These are phyloP conservation scores for Cornus kousa DNA, from an alignment of 148 eudicot species.

Conservation along the genomic window DNA sequence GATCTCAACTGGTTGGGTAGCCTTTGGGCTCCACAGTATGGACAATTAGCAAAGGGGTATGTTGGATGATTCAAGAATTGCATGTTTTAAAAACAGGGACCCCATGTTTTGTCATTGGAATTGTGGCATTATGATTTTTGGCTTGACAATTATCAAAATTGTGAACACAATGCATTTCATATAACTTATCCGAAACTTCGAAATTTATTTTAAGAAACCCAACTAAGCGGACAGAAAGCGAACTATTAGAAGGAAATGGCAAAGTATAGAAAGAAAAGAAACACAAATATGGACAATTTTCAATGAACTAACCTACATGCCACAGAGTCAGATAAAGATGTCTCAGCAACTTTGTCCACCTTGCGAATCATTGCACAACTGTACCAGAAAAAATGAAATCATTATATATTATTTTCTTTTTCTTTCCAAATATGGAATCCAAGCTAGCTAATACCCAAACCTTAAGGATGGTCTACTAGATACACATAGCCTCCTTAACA, in stretches of 20 bases:
- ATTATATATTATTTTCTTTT: background rate
- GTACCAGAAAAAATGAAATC: background rate
- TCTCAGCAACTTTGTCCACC: slow-evolving; percentile 46
- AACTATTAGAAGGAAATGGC: background rate
- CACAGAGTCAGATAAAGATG: slow-evolving; percentile 32
- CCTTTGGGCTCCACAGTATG: too few species aligned
- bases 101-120: background rate
- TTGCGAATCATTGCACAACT: slow-evolving; percentile 68
- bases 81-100: background rate
- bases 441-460: background rate
- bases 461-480: background rate
- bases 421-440: background rate
- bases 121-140: background rate
- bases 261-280: too few species aligned
- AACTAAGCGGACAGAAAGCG: background rate
- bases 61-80: too few species aligned
- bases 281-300: background rate
- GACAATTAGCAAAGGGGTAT: too few species aligned
- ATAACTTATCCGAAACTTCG: background rate
- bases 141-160: background rate
- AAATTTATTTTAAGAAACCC: background rate
- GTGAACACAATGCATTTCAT: background rate
- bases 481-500: background rate
- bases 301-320: slow-evolving; percentile 36
- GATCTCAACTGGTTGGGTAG: too few species aligned